Conservation (phyloP, 2,329 filamentous ascomycete genomes). For the Macrophomina phaseolina region DNA sequence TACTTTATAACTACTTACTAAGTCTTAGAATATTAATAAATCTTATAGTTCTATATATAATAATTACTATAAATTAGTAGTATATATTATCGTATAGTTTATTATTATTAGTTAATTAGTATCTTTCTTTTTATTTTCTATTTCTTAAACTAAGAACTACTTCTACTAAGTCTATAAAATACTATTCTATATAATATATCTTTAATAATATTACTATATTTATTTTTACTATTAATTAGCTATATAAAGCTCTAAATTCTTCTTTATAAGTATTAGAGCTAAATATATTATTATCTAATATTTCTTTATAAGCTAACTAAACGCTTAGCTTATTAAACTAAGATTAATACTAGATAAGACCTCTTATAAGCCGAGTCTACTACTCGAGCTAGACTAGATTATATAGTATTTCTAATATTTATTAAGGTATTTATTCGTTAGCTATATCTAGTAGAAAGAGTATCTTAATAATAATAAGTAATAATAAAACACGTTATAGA, state of each 20-base stretch:
- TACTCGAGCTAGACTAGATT: conserved; percentile 31
- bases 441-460: conserved; percentile 31
- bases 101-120: not conserved
- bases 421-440: conserved; percentile 18
- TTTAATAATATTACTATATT: not conserved
- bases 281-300: conserved; percentile 28
- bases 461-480: conserved; percentile 30
- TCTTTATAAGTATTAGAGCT: conserved; percentile 26
- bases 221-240: conserved; percentile 22
- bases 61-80: no score
- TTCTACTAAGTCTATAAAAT: not conserved
- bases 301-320: conserved; percentile 32
- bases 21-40: no score
- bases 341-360: conserved; percentile 30
- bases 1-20: no score
- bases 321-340: conserved; percentile 31
- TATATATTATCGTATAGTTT: not conserved
- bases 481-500: conserved; percentile 32
- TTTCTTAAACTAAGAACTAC: not conserved
- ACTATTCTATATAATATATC: conserved; percentile 22
- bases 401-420: conserved; percentile 33
- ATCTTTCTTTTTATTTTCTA: not conserved
- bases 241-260: conserved; percentile 20
- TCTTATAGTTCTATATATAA: no score
- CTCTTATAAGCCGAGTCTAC: conserved; percentile 30